A percentile compares a stretch with the other conserved stretches of the same genome.
phyloP scores from a whole-genome alignment of 1,284 basidiomycete species.

The Microbotryum saponariae region DNA sequence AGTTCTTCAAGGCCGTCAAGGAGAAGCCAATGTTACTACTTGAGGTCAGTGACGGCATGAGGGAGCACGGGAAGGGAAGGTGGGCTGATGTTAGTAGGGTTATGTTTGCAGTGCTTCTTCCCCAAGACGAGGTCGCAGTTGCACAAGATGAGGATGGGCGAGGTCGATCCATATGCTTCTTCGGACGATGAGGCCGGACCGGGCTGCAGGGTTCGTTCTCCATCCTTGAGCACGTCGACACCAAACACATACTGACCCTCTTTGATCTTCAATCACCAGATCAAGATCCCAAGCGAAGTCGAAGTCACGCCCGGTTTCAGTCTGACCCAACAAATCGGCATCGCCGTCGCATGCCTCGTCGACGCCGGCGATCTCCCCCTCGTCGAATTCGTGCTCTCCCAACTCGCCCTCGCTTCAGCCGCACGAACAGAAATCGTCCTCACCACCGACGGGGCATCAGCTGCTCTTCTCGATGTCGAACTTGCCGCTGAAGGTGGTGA shows the following conservation, averaged over 20 bases:
- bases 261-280: slow-evolving; percentile 1
- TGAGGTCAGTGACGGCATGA: slow-evolving; percentile 50
- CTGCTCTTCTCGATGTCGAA: slow-evolving; percentile 15
- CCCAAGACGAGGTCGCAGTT: slow-evolving; percentile 54
- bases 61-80: no score
- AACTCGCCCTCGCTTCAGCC: slow-evolving; percentile 57
- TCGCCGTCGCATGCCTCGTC: slow-evolving; percentile 65
- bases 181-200: slow-evolving; percentile 44
- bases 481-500: slow-evolving; percentile 45
- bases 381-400: slow-evolving; percentile 70
- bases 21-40: slow-evolving; percentile 75
- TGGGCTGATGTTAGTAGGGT: no score
- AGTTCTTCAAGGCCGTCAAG: slow-evolving; percentile 81
- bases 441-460: slow-evolving; percentile 51
- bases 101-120: slow-evolving; percentile 60
- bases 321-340: slow-evolving; percentile 83
- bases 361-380: slow-evolving; percentile 58
- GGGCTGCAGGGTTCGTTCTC: slow-evolving; percentile 20
- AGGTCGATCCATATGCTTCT: slow-evolving; percentile 42
- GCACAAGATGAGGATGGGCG: slow-evolving; percentile 25
- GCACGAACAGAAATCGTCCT: slow-evolving; percentile 63
- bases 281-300: slow-evolving; percentile 52
- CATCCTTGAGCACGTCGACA: no score
- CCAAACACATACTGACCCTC: no score
- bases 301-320: slow-evolving; percentile 77